Evolutionary conservation across 2,329 filamentous ascomycete species (phyloP), one percentile per base, ranked within the genome.

Genomic region (Ophiostoma ips): DNA sequence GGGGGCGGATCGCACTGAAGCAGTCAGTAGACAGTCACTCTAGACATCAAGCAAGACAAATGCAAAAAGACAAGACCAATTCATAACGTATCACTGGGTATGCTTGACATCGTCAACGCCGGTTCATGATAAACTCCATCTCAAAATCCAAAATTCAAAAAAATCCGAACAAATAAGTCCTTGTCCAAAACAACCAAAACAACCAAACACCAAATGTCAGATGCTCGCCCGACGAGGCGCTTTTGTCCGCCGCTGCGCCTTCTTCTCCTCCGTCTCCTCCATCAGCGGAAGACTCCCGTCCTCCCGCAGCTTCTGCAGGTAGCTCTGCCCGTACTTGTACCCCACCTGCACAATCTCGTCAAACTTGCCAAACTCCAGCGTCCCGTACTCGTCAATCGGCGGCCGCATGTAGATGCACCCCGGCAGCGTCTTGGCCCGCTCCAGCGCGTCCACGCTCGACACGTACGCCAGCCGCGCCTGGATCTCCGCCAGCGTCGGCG

Each of bases 381-480:
- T 98, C 5, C 89, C 92, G 59, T 95, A 98, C 1, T 79, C 75
- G 61, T 96, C 92, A 55, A 98, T 84, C 0, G 92, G 92, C 5
- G 94, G 94, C 1, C 92, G 79, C 87, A 98, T 94, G 65, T 98
- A 98, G 48, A 94, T 73, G 64, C 90, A 96, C 0, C 92, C 92
- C 0, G 87, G 80, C 60, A 84, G 90, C 5, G 75, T 83, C 72
- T 98, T 98, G 21, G 92, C 92, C 35, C 89, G 77, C 65, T 98
- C 92, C 24, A 98, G 72, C 24, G 92, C 92, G 63, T 96, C 92
- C 12, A 95, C 87, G 50, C 85, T 94, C 5, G 84, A 92, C 44
- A 98, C 92, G 61, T 98, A 98, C 0, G 92, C 92, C 7, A 98
- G 74, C 2, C 92, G 77, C 6, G 87, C 90, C 68, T 98, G 94